Percentiles rank a stretch among this genome's conserved stretches.
Evolutionary conservation across 1,284 basidiomycete species (phyloP).

Genomic region (Coniferiporia weirii): DNA sequence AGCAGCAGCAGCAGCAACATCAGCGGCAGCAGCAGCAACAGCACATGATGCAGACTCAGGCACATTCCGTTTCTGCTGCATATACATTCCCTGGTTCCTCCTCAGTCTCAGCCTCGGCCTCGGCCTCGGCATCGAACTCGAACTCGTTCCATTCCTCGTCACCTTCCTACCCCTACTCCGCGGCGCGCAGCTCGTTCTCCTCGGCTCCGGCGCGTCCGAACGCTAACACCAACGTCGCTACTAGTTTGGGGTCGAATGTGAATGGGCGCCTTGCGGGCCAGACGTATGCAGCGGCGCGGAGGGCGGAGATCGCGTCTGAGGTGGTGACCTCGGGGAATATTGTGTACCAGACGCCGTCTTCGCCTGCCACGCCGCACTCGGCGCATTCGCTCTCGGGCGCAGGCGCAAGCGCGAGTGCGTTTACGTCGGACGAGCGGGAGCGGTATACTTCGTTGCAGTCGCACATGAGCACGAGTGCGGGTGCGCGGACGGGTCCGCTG

Average conservation of each 20-base stretch:
- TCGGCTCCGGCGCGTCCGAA: background rate
- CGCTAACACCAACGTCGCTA: background rate
- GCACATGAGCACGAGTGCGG: too few species aligned
- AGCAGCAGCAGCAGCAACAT: background rate
- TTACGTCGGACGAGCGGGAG: slow-evolving; percentile 24
- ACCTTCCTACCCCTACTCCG: background rate
- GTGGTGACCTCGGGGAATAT: slow-evolving; percentile 8
- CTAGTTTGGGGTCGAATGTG: background rate
- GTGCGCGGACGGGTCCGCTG: slow-evolving; percentile 34
- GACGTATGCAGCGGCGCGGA: background rate
- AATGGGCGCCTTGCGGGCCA: background rate
- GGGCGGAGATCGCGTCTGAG: background rate
- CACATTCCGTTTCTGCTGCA: background rate
- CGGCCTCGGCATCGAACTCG: background rate
- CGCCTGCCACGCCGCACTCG: background rate
- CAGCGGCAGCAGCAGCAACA: background rate
- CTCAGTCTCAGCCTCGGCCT: background rate
- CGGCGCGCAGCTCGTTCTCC: slow-evolving; percentile 4
- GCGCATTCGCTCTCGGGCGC: slow-evolving; percentile 9
- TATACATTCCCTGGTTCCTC: background rate
- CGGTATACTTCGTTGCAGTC: slow-evolving; percentile 18
- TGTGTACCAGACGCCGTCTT: slow-evolving; percentile 19
- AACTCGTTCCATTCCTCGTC: background rate
- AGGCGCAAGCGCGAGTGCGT: slow-evolving; percentile 23
- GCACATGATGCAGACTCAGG: background rate